Percentiles rank a stretch among this genome's conserved stretches.
phyloP scores from a whole-genome alignment of 768 basidiomycete genomes.

The Pleurotus salmoneostramineus region DNA sequence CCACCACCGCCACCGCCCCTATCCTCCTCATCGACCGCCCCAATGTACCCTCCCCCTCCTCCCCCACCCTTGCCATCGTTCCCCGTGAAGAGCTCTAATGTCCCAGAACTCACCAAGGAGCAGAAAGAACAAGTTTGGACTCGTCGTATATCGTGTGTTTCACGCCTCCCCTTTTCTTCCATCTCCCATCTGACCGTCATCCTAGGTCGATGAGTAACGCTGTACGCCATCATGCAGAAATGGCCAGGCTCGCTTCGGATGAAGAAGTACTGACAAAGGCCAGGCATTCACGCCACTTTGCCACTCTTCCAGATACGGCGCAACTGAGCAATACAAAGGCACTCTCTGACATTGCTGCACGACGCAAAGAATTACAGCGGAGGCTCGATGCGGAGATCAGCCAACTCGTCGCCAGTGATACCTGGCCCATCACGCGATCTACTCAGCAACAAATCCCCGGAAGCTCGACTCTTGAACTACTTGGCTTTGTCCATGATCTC shows the following conservation, averaged over 20 bases:
- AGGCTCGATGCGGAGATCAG: not conserved
- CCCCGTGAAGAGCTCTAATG: not conserved
- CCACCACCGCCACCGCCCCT: too few species aligned
- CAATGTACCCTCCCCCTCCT: not conserved
- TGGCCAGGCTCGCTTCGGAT: not conserved
- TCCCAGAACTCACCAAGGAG: not conserved
- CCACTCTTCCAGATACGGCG: not conserved
- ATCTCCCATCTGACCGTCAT: not conserved
- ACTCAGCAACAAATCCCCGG: not conserved
- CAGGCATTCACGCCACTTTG: not conserved
- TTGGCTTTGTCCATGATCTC: not conserved
- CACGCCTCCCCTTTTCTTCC: too few species aligned
- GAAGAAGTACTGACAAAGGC: not conserved
- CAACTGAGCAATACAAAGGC: not conserved
- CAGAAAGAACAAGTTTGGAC: not conserved
- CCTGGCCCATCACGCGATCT: not conserved
- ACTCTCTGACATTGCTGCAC: not conserved
- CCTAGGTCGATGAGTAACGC: not conserved
- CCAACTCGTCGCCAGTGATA: not conserved
- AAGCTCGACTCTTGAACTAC: not conserved
- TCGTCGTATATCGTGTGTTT: not conserved
- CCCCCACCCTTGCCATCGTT: not conserved
- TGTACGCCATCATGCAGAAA: not conserved
- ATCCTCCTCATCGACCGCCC: too few species aligned
- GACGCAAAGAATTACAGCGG: not conserved